phyloP scores from a whole-genome alignment of 805 yeast species.

The Pichia scutulata region DNA sequence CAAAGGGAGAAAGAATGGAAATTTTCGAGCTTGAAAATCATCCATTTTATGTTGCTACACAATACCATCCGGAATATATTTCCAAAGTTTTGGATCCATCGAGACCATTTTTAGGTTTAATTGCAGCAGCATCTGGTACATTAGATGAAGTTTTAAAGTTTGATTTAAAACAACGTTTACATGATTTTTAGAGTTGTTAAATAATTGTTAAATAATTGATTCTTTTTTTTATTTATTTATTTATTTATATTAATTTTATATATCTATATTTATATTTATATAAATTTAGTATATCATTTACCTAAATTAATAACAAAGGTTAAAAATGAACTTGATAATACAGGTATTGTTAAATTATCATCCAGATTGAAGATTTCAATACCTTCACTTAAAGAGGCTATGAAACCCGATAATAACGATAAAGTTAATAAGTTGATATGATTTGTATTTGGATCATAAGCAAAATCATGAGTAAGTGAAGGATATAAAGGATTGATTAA shows the following conservation, averaged over 20 bases:
- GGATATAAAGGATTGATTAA: constrained; percentile 57
- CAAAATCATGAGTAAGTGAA: constrained; percentile 42
- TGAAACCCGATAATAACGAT: constrained; percentile 62
- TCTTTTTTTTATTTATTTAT: not conserved
- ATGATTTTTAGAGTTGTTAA: constrained; percentile 29
- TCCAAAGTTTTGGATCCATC: constrained; percentile 97
- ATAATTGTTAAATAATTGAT: no score
- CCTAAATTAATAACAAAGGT: constrained; percentile 16
- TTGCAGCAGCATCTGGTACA: constrained; percentile 88
- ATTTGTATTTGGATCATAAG: constrained; percentile 61
- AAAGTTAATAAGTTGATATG: constrained; percentile 42
- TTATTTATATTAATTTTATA: not conserved
- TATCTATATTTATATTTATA: not conserved
- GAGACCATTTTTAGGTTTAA: constrained; percentile 89
- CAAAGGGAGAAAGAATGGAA: constrained; percentile 87
- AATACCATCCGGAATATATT: constrained; percentile 96
- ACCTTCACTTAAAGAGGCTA: constrained; percentile 84
- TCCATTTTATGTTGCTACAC: constrained; percentile 90
- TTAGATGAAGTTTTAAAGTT: constrained; percentile 55
- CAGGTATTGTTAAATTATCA: constrained; percentile 93
- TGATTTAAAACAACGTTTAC: constrained; percentile 24
- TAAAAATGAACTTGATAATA: constrained; percentile 64
- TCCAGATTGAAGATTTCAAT: constrained; percentile 71
- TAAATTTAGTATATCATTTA: not conserved
- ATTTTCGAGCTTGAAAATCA: constrained; percentile 79